Percentiles rank a stretch among this genome's conserved stretches.
These are phyloP conservation scores for Globisporangium sylvaticum DNA, from an alignment of 352 stramenopile species.

Conservation along the genomic window DNA sequence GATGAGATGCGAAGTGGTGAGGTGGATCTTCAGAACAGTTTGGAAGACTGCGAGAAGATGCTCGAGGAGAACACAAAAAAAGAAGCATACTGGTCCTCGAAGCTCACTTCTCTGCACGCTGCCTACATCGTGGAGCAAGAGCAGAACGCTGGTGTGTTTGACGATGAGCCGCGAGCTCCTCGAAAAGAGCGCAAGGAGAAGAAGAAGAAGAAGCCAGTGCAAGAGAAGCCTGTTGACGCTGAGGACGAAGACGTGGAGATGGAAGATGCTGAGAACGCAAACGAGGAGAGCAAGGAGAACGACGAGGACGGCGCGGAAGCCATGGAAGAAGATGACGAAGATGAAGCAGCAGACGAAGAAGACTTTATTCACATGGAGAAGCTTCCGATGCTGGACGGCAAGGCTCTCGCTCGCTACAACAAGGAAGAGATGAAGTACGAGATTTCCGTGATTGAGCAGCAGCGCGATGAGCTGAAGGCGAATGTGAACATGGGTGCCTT, in stretches of 20 bases:
- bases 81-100: conserved; percentile 78
- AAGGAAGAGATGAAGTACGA: conserved; percentile 93
- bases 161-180: conserved; percentile 41
- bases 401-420: conserved; percentile 84
- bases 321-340: conserved; percentile 25
- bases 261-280: conserved; percentile 20
- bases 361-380: conserved; percentile 34
- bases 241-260: conserved; percentile 36
- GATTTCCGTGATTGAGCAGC: conserved; percentile 90
- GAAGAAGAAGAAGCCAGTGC: conserved; percentile 19
- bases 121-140: conserved; percentile 65
- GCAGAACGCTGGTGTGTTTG: conserved; percentile 66
- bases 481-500: conserved; percentile 94
- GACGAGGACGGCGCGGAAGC: conserved; percentile 19
- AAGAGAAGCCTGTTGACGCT: conserved; percentile 22
- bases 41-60: conserved; percentile 92
- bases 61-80: conserved; percentile 92
- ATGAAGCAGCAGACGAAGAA: conserved; percentile 33
- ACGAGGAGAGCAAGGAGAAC: conserved; percentile 28
- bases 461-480: conserved; percentile 91
- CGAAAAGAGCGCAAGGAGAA: conserved; percentile 34
- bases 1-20: conserved; percentile 89
- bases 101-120: conserved; percentile 64
- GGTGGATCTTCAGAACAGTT: conserved; percentile 91
- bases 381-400: conserved; percentile 70